phyloP scores from a whole-genome alignment of 1,284 basidiomycete genomes.

The Pseudozyma sp. region DNA sequence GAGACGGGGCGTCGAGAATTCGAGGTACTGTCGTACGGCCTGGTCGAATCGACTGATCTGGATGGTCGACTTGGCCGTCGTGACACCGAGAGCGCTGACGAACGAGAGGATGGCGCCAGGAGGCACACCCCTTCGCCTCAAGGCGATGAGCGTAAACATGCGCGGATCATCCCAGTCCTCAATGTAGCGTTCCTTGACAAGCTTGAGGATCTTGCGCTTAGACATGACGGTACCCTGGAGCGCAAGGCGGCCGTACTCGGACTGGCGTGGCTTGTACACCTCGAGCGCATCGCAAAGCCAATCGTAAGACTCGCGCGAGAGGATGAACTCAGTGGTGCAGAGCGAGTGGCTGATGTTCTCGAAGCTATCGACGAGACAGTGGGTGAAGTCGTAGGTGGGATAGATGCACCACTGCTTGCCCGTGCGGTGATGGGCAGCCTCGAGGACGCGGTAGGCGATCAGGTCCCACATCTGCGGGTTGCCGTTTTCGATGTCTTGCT shows the following conservation, averaged over 20 bases:
- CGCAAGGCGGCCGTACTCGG: constrained; percentile 93
- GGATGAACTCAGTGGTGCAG: constrained; percentile 95
- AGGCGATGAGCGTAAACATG: constrained; percentile 95
- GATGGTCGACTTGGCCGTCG: constrained; percentile 83
- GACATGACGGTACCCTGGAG: constrained; percentile 96
- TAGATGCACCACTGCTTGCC: constrained; percentile 86
- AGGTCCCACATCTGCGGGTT: constrained; percentile 99
- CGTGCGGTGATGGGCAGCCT: constrained; percentile 92
- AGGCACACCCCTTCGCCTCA: constrained; percentile 92
- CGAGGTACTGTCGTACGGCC: constrained; percentile 86
- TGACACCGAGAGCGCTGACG: constrained; percentile 91
- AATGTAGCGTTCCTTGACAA: constrained; percentile 87
- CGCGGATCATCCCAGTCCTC: constrained; percentile 97
- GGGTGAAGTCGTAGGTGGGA: constrained; percentile 98
- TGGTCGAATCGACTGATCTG: constrained; percentile 91
- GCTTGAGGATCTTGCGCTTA: constrained; percentile 91
- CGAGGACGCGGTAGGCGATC: constrained; percentile 93
- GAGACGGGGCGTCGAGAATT: constrained; percentile 86
- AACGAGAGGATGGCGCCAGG: constrained; percentile 94
- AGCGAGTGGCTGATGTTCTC: constrained; percentile 99
- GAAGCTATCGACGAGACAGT: constrained; percentile 97
- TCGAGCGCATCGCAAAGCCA: constrained; percentile 98
- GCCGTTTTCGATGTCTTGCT: constrained; percentile 85
- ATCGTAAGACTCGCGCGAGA: constrained; percentile 96
- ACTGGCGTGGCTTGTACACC: constrained; percentile 98